These are phyloP conservation scores for Salisapilia sapeloensis DNA, from an alignment of 352 stramenopile genomes.

Conservation along the genomic window DNA sequence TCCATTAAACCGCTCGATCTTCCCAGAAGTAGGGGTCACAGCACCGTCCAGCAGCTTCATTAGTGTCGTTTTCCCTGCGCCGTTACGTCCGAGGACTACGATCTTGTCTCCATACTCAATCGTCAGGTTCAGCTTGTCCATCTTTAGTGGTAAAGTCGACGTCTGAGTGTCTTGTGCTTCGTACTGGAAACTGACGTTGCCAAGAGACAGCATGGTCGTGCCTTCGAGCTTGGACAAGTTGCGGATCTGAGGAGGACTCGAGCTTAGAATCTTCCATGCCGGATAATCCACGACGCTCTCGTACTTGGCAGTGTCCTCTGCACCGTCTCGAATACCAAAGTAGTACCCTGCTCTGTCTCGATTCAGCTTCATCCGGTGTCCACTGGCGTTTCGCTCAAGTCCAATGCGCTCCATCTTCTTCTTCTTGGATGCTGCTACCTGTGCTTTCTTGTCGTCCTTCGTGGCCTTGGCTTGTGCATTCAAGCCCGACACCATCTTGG, in stretches of 20 bases:
- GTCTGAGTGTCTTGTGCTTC: neutral
- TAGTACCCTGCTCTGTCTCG: constrained; percentile 26
- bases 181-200: constrained; percentile 34
- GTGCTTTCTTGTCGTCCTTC: constrained; percentile 47
- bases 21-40: constrained; percentile 25
- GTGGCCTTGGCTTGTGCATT: constrained; percentile 15
- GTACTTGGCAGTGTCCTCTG: constrained; percentile 23
- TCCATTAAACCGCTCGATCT: constrained; percentile 26
- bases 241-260: constrained; percentile 25
- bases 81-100: constrained; percentile 78
- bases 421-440: constrained; percentile 39
- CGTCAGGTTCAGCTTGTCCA: constrained; percentile 51
- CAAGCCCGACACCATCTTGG: constrained; percentile 27
- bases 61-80: constrained; percentile 84
- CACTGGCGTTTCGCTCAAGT: constrained; percentile 27
- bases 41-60: constrained; percentile 85
- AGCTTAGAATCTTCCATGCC: constrained; percentile 24
- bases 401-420: constrained; percentile 53
- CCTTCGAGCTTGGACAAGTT: constrained; percentile 29
- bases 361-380: constrained; percentile 38
- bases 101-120: constrained; percentile 70
- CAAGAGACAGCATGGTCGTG: constrained; percentile 29
- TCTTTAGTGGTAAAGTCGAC: constrained; percentile 8
- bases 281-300: constrained; percentile 11
- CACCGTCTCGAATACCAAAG: constrained; percentile 10